Evolutionary conservation across 2,329 filamentous ascomycete genomes (phyloP).

Genomic region (Paecilomyces dactylethromorphus): DNA sequence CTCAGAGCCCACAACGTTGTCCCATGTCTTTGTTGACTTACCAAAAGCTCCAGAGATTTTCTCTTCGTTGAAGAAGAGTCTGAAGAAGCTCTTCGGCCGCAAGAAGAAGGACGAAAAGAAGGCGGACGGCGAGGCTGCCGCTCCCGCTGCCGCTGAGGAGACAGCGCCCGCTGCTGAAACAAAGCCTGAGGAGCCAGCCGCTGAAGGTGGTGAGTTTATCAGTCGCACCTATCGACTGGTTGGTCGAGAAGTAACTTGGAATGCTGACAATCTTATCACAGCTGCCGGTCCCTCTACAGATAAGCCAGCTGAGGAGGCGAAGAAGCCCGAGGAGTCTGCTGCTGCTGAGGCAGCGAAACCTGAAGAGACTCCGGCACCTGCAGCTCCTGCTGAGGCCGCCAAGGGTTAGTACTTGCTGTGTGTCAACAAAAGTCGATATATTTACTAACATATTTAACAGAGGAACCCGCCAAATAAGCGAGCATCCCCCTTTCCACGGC

Average conservation of each 20-base stretch:
- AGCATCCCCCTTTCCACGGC: background rate
- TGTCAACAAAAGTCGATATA: background rate
- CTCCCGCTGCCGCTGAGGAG: constrained; percentile 7
- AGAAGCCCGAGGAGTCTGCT: background rate
- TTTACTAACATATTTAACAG: background rate
- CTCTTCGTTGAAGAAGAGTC: constrained; percentile 25
- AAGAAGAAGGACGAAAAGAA: constrained; percentile 23
- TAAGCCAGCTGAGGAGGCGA: background rate
- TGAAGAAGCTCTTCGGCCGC: constrained; percentile 24
- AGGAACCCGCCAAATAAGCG: background rate
- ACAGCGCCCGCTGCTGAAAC: constrained; percentile 4
- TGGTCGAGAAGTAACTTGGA: background rate
- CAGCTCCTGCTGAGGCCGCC: constrained; percentile 3
- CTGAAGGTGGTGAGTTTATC: background rate
- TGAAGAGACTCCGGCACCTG: background rate
- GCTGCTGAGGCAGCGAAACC: background rate
- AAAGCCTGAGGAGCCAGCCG: background rate
- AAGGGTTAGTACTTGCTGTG: constrained; percentile 5
- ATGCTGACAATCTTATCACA: background rate
- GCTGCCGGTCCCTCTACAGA: background rate
- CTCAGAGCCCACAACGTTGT: background rate
- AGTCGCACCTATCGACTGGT: background rate
- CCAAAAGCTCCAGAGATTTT: constrained; percentile 22
- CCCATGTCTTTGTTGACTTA: background rate
- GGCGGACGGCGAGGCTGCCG: constrained; percentile 3